Conservation (phyloP, 1,284 basidiomycete genomes). For the Cerioporus squamosus region DNA sequence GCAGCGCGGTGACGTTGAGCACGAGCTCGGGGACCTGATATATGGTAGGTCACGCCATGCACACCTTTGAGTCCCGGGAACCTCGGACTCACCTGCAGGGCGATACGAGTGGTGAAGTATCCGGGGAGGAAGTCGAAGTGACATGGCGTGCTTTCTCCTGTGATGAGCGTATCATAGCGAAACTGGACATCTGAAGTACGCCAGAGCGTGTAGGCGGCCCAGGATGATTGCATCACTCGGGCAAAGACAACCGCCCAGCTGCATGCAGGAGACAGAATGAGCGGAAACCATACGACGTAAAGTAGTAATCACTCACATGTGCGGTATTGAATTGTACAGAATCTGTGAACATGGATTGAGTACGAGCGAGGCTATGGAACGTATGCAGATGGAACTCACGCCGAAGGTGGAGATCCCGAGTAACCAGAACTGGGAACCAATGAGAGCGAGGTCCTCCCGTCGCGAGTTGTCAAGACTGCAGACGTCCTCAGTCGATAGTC, state of each 20-base stretch:
- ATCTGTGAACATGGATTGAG: constrained; percentile 31
- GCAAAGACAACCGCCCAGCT: constrained; percentile 54
- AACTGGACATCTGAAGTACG: constrained; percentile 42
- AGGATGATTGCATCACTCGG: constrained; percentile 49
- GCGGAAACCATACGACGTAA: neutral
- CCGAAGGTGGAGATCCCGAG: constrained; percentile 57
- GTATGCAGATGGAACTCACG: constrained; percentile 23
- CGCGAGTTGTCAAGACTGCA: constrained; percentile 49
- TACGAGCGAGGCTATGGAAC: neutral
- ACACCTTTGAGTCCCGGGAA: neutral
- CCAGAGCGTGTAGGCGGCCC: constrained; percentile 58
- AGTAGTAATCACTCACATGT: constrained; percentile 43
- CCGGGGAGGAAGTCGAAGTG: constrained; percentile 48
- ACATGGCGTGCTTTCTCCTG: constrained; percentile 47
- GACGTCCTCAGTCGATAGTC: neutral
- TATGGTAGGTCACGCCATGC: neutral
- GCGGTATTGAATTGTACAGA: constrained; percentile 55
- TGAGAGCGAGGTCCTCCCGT: constrained; percentile 55
- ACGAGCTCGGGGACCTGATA: constrained; percentile 52
- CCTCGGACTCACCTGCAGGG: constrained; percentile 44
- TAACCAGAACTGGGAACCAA: constrained; percentile 62
- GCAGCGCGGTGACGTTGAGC: constrained; percentile 47
- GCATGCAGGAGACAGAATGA: neutral
- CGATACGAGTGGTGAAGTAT: constrained; percentile 46
- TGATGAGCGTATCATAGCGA: constrained; percentile 44